Evolutionary conservation across 78 protist species (phyloP).

Genomic region (Cavenderia fasciculata): DNA sequence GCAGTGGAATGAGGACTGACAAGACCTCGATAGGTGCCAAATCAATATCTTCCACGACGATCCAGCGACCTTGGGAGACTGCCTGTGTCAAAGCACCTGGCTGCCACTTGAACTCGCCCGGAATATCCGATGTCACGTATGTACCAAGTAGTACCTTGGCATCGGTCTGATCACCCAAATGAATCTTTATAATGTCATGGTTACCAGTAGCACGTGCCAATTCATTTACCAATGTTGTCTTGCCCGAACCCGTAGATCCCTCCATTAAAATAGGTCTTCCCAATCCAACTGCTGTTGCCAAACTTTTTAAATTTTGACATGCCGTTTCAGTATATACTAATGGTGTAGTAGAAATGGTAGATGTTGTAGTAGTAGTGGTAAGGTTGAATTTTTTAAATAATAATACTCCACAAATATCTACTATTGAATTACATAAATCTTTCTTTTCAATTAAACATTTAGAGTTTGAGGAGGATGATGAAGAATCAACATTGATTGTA

Average conservation of each 20-base stretch:
- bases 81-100: constrained; percentile 93
- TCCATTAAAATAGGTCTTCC: constrained; percentile 87
- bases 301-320: constrained; percentile 67
- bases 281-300: constrained; percentile 86
- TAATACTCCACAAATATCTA: constrained; percentile 74
- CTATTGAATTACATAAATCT: constrained; percentile 28
- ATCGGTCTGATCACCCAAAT: constrained; percentile 96
- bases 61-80: constrained; percentile 92
- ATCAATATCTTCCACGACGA: constrained; percentile 97
- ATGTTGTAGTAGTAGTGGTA: neutral
- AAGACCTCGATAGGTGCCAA: constrained; percentile 93
- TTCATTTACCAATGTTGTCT: constrained; percentile 87
- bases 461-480: neutral
- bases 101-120: constrained; percentile 98
- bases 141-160: constrained; percentile 94
- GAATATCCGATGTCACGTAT: constrained; percentile 90
- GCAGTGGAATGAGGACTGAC: constrained; percentile 88
- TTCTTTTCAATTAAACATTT: constrained; percentile 7
- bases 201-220: constrained; percentile 83
- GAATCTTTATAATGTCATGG: constrained; percentile 75
- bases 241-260: constrained; percentile 95
- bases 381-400: constrained; percentile 32
- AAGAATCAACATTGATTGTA: neutral
- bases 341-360: neutral
- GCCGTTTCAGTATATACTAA: constrained; percentile 84